phyloP scores from a whole-genome alignment of 2,329 filamentous ascomycete genomes.

The Xenosphaeropsis pyriputrescens region DNA sequence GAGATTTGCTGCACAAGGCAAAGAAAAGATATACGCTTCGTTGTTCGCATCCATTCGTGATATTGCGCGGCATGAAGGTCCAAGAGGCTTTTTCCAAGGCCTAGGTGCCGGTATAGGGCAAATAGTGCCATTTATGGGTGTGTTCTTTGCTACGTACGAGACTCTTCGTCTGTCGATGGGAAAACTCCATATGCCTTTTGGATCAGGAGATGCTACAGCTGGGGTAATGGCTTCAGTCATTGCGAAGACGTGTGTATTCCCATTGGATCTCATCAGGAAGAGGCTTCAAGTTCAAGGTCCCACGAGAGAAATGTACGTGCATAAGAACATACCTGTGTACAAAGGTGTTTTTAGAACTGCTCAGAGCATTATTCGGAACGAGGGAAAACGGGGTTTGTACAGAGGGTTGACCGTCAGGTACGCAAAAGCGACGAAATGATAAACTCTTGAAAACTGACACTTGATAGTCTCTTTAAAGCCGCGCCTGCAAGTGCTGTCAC shows the following conservation, averaged over 20 bases:
- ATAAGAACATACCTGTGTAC: constrained; percentile 81
- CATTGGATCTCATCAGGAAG: constrained; percentile 84
- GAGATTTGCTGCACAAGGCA: constrained; percentile 90
- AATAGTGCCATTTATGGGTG: constrained; percentile 91
- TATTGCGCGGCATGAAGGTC: constrained; percentile 64
- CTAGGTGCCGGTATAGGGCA: constrained; percentile 68
- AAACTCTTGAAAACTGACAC: constrained; percentile 3
- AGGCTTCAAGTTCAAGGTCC: constrained; percentile 91
- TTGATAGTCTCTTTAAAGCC: constrained; percentile 61
- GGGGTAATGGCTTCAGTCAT: constrained; percentile 67
- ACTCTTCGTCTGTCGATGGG: constrained; percentile 47
- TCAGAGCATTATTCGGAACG: constrained; percentile 48
- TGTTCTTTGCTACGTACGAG: constrained; percentile 90
- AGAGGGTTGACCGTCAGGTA: constrained; percentile 65
- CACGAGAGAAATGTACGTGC: constrained; percentile 62
- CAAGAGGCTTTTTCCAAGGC: constrained; percentile 74
- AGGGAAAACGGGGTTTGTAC: constrained; percentile 73
- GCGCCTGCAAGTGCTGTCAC: constrained; percentile 68
- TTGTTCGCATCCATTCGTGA: constrained; percentile 53
- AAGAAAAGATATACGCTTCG: constrained; percentile 61
- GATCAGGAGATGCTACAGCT: constrained; percentile 70
- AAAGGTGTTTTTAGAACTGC: constrained; percentile 50
- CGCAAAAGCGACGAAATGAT: neutral
- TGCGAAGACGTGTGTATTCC: constrained; percentile 84
- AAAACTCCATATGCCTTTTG: constrained; percentile 44